Evolutionary conservation across 2,329 filamentous ascomycete species (phyloP), one percentile per base, ranked within the genome.

Genomic region (Ophiocordyceps robertsii): DNA sequence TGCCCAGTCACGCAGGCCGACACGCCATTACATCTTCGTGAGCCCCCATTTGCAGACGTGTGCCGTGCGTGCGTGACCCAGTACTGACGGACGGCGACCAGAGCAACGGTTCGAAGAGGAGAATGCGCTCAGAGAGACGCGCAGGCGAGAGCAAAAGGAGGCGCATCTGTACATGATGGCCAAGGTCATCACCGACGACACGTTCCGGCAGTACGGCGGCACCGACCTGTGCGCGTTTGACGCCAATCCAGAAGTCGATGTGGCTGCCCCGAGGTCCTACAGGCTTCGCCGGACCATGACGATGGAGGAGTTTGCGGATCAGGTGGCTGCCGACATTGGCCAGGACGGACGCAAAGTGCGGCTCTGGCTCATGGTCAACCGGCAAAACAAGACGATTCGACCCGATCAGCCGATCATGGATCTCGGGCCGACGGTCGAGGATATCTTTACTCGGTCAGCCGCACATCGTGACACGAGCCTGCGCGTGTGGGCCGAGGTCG

Each of bases 291-390:
- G 83, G 46, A 70, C 79, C n/a, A 82, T 81, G 50, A 84, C 80
- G 1, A 73, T 96, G 49, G 68, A 77, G 38, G 83, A 95, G 8
- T 80, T 96, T 47, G 75, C 81, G 6, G 67, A 69, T 24, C 72
- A 73, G 19, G 72, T 96, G 46, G 88, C 84, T 0, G 64, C 76
- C 33, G 83, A 94, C 44, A 70, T 83, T 40, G 72, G 69, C 0
- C 62, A 83, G 40, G 79, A 89, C 37, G 69, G 82, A 1, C 77
- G 78, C 44, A 75, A 77, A 47, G 65, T 96, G 21, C 78, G 92
- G 19, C 75, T 95, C 16, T 98, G 92, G 93, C 78, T 87, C 43
- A 95, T 98, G 89, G 92, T 98, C 1, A 96, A 95, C 57, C 82
- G 92, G 11, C 92, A 98, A 60, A 98, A 98, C 59, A 95, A 95